A percentile compares a stretch with the other conserved stretches of the same genome.
Evolutionary conservation across 2,329 filamentous ascomycete species (phyloP).

Genomic region (Xylaria sp.): DNA sequence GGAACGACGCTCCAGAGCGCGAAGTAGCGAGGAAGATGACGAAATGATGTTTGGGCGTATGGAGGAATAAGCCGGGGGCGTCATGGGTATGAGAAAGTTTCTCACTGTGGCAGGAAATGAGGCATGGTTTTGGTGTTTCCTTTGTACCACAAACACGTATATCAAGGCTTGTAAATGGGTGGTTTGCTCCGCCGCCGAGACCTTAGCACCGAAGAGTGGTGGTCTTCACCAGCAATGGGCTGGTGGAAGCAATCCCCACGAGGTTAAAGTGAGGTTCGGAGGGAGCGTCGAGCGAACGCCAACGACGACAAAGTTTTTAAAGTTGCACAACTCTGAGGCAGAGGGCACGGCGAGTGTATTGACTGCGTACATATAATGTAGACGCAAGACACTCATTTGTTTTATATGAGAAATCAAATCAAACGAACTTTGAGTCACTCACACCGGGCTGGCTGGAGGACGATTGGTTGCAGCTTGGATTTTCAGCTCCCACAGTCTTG

Average conservation of each 20-base stretch:
- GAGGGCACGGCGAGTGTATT: conserved; percentile 42
- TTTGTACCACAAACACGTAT: conserved; percentile 62
- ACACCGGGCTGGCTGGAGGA: conserved; percentile 9
- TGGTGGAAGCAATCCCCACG: conserved; percentile 59
- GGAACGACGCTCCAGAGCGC: conserved; percentile 66
- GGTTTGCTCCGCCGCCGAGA: conserved; percentile 72
- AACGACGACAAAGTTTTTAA: conserved; percentile 48
- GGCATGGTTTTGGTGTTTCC: conserved; percentile 56
- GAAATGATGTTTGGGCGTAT: conserved; percentile 96
- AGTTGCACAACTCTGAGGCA: conserved; percentile 31
- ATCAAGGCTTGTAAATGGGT: conserved; percentile 60
- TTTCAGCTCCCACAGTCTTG: not conserved
- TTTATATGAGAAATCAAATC: conserved; percentile 44
- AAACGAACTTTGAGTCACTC: conserved; percentile 35
- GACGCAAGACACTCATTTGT: conserved; percentile 46
- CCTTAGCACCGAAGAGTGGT: conserved; percentile 77
- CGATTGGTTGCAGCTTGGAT: conserved; percentile 3
- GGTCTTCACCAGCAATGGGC: conserved; percentile 26
- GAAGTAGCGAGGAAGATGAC: conserved; percentile 84
- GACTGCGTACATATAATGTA: conserved; percentile 37
- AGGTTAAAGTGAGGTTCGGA: conserved; percentile 77
- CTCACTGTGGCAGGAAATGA: conserved; percentile 45
- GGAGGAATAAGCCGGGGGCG: conserved; percentile 75
- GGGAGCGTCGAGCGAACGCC: conserved; percentile 71
- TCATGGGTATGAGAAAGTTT: conserved; percentile 35